A percentile compares a stretch with the other conserved stretches of the same genome.
Conservation (phyloP, 2,329 filamentous ascomycete genomes). For the Hypoxylon sp. region DNA sequence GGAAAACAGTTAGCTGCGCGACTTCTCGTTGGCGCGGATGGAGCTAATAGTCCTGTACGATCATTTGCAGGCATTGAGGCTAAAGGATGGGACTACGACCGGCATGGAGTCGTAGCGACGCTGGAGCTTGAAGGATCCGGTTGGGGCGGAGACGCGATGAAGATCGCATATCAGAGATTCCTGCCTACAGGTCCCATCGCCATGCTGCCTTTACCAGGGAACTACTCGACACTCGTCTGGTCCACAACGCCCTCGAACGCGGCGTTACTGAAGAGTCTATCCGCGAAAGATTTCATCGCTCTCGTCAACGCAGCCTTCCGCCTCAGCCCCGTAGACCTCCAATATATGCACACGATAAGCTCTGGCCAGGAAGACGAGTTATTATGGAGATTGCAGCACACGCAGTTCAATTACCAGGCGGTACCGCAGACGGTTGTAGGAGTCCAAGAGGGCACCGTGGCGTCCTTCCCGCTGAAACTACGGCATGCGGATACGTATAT, state of each 20-base stretch:
- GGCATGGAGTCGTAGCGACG: conserved; percentile 92
- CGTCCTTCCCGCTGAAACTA: conserved; percentile 91
- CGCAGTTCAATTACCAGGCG: conserved; percentile 63
- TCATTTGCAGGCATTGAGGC: conserved; percentile 88
- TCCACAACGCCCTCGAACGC: conserved; percentile 88
- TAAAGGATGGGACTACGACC: conserved; percentile 91
- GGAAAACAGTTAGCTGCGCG: conserved; percentile 80
- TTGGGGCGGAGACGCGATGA: conserved; percentile 67
- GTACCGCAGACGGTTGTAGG: conserved; percentile 76
- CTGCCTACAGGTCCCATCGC: conserved; percentile 92
- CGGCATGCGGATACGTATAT: conserved; percentile 96
- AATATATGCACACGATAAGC: conserved; percentile 79
- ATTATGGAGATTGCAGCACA: conserved; percentile 84
- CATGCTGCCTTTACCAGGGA: conserved; percentile 88
- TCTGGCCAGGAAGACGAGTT: conserved; percentile 79
- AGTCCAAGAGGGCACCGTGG: conserved; percentile 83
- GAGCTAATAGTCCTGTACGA: conserved; percentile 93
- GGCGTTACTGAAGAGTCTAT: conserved; percentile 80
- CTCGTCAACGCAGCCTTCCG: conserved; percentile 96
- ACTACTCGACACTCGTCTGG: conserved; percentile 90
- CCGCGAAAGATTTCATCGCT: conserved; percentile 79
- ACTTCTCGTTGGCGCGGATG: conserved; percentile 91
- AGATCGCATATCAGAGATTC: conserved; percentile 94
- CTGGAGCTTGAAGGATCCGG: conserved; percentile 76
- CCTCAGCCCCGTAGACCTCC: conserved; percentile 81